phyloP scores from a whole-genome alignment of 805 yeast genomes.

The Wickerhamomyces ciferrii region DNA sequence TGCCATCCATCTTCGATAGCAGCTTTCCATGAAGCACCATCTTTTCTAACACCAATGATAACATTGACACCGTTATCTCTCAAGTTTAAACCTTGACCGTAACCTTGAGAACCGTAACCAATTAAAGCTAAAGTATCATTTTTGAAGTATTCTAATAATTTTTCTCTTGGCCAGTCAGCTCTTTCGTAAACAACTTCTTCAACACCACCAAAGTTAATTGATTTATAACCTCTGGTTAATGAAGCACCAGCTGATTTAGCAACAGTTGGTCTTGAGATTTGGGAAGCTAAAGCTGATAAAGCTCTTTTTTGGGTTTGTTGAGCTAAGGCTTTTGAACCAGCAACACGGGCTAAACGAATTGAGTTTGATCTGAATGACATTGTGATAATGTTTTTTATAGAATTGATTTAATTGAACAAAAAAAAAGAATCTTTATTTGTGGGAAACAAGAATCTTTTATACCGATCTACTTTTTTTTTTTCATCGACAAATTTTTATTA shows the following conservation, averaged over 20 bases:
- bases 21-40: slow-evolving; percentile 99
- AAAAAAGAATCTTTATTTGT: no score
- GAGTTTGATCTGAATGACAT: slow-evolving; percentile 42
- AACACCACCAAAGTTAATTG: slow-evolving; percentile 94
- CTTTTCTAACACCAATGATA: slow-evolving; percentile 95
- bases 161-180: slow-evolving; percentile 99
- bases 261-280: slow-evolving; percentile 54
- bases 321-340: slow-evolving; percentile 32
- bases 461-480: not conserved
- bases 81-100: slow-evolving; percentile 99
- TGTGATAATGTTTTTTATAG: not conserved
- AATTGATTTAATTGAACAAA: not conserved
- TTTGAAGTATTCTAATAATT: slow-evolving; percentile 93
- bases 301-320: slow-evolving; percentile 48
- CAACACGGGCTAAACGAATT: slow-evolving; percentile 43
- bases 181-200: slow-evolving; percentile 97
- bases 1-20: slow-evolving; percentile 99
- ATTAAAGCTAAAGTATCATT: slow-evolving; percentile 95
- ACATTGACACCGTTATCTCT: slow-evolving; percentile 99
- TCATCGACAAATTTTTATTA: not conserved
- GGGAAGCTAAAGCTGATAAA: slow-evolving; percentile 42
- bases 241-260: slow-evolving; percentile 46
- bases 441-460: not conserved
- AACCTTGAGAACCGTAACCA: slow-evolving; percentile 99
- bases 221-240: slow-evolving; percentile 76